Percentiles rank a stretch among this genome's conserved stretches.
Conservation (phyloP, 2,329 filamentous ascomycete species). For the Fusarium dimerum region DNA sequence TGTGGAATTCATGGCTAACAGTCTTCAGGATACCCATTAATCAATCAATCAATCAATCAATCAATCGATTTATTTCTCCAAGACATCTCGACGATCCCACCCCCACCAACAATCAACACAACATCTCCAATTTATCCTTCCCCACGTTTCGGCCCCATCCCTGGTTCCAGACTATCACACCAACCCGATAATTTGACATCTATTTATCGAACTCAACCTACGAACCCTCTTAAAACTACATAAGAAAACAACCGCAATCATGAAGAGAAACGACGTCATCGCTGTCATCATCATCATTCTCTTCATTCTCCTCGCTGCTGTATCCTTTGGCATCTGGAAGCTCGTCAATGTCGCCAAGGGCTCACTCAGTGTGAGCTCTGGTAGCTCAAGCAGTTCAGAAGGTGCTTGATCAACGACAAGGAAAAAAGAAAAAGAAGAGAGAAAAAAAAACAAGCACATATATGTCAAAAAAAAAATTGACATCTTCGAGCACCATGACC, state of each 20-base stretch:
- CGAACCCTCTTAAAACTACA: not conserved
- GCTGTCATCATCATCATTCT: slow-evolving; percentile 69
- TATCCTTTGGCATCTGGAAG: slow-evolving; percentile 65
- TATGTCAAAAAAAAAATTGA: too few species aligned
- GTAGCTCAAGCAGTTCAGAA: slow-evolving; percentile 26
- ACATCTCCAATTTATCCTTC: not conserved
- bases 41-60: not conserved
- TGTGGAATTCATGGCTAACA: not conserved
- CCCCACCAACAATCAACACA: not conserved
- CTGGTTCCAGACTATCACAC: not conserved
- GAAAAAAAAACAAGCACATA: too few species aligned
- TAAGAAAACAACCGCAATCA: slow-evolving; percentile 37
- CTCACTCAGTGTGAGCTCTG: slow-evolving; percentile 41
- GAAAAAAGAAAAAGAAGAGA: not conserved
- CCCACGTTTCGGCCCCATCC: not conserved
- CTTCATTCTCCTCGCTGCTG: slow-evolving; percentile 61
- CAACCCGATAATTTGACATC: not conserved
- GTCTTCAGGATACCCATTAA: not conserved
- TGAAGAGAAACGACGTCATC: slow-evolving; percentile 68
- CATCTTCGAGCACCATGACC: not conserved
- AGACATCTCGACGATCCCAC: not conserved
- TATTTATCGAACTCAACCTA: not conserved
- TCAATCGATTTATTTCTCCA: not conserved
- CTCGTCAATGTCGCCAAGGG: slow-evolving; percentile 55
- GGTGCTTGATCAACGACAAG: slow-evolving; percentile 11